Conservation (phyloP, 106 monocot species). For the Dioscorea zingiberensis region DNA sequence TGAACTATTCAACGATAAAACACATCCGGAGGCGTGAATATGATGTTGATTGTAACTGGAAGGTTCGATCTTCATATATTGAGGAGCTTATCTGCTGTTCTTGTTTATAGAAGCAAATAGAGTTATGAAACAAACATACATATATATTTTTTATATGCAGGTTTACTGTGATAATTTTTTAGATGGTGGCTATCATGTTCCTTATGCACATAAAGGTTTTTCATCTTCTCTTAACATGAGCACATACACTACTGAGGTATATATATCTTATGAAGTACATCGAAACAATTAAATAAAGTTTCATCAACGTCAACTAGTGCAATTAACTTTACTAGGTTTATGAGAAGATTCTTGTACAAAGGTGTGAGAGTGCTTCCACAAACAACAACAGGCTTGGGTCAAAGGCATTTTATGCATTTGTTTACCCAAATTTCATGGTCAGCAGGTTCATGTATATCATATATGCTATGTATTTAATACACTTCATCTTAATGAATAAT, state of each 20-base stretch:
- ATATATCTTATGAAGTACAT: neutral
- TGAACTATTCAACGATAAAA: slow-evolving; percentile 50
- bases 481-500: neutral
- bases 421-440: slow-evolving; percentile 95
- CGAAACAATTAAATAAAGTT: too few species aligned
- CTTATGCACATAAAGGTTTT: slow-evolving; percentile 79
- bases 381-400: slow-evolving; percentile 57
- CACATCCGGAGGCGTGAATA: slow-evolving; percentile 73
- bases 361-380: slow-evolving; percentile 37
- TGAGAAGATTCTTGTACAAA: slow-evolving; percentile 83
- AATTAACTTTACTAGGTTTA: slow-evolving; percentile 24
- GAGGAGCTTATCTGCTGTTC: neutral
- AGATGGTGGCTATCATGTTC: slow-evolving; percentile 94
- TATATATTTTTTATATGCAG: slow-evolving; percentile 17
- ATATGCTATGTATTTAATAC: neutral
- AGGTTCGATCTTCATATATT: slow-evolving; percentile 36
- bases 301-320: too few species aligned
- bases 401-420: slow-evolving; percentile 72
- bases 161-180: slow-evolving; percentile 94
- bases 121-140: too few species aligned
- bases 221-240: slow-evolving; percentile 72
- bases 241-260: slow-evolving; percentile 71
- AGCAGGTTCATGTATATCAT: slow-evolving; percentile 36
- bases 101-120: too few species aligned
- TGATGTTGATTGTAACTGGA: slow-evolving; percentile 83